Evolutionary conservation across 352 stramenopile genomes (phyloP).

Genomic region (Pythium insidiosum): DNA sequence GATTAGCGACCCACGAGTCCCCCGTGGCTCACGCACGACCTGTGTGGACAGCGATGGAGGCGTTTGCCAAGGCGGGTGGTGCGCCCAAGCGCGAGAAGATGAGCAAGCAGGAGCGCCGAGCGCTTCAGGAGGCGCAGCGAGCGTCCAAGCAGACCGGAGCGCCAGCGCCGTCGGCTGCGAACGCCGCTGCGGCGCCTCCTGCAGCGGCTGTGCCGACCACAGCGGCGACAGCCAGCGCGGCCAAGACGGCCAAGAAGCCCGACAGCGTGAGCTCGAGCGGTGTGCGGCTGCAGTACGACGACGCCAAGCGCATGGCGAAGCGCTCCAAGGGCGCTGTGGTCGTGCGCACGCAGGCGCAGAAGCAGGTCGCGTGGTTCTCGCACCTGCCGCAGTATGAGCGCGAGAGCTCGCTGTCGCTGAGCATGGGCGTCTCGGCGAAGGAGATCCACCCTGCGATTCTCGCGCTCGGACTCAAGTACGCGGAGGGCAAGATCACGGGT

Average conservation of each 20-base stretch:
- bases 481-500: constrained; percentile 82
- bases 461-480: constrained; percentile 89
- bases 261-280: constrained; percentile 26
- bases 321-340: constrained; percentile 65
- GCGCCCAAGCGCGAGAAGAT: constrained; percentile 74
- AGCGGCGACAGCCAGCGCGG: constrained; percentile 2
- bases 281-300: constrained; percentile 65
- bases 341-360: constrained; percentile 66
- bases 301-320: constrained; percentile 69
- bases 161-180: neutral
- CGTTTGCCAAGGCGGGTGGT: constrained; percentile 39
- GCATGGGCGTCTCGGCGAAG: constrained; percentile 61
- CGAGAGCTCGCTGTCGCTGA: constrained; percentile 66
- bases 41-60: constrained; percentile 50
- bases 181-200: neutral
- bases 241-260: constrained; percentile 34
- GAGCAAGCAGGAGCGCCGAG: constrained; percentile 89
- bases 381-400: constrained; percentile 82
- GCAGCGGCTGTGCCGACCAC: constrained; percentile 1
- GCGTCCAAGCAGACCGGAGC: constrained; percentile 53
- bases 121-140: constrained; percentile 87
- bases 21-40: neutral
- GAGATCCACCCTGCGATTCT: constrained; percentile 88
- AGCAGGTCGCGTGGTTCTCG: constrained; percentile 78
- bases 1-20: neutral